These are phyloP conservation scores for Botrytis porri DNA, from an alignment of 2,329 filamentous ascomycete genomes.

Conservation along the genomic window DNA sequence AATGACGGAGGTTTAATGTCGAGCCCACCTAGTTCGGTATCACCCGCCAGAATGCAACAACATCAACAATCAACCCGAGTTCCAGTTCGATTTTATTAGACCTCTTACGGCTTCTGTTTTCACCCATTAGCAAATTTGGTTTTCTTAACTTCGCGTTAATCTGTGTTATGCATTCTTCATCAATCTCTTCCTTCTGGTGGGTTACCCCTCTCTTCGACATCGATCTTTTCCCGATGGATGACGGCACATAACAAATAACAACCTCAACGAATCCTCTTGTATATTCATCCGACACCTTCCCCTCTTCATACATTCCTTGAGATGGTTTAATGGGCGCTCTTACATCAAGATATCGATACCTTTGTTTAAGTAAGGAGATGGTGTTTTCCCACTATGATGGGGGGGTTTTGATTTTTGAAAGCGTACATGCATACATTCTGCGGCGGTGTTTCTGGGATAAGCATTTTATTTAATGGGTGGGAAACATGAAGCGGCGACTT, in stretches of 20 bases:
- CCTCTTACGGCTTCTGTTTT: slow-evolving; percentile 25
- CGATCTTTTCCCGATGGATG: slow-evolving; percentile 33
- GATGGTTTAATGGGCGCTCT: slow-evolving; percentile 33
- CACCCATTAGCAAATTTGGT: slow-evolving; percentile 27
- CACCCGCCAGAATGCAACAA: slow-evolving; percentile 57
- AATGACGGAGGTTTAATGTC: slow-evolving; percentile 84
- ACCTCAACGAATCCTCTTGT: slow-evolving; percentile 39
- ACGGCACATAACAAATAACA: slow-evolving; percentile 27
- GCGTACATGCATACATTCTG: slow-evolving; percentile 38
- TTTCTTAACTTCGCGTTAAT: slow-evolving; percentile 32
- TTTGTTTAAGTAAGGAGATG: slow-evolving; percentile 35
- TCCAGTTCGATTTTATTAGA: slow-evolving; percentile 35
- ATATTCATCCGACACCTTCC: slow-evolving; percentile 34
- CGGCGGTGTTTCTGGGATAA: slow-evolving; percentile 36
- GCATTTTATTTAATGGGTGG: slow-evolving; percentile 37
- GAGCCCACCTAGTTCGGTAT: slow-evolving; percentile 76
- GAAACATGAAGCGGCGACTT: slow-evolving; percentile 39
- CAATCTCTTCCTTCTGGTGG: slow-evolving; percentile 35
- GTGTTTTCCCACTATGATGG: slow-evolving; percentile 32
- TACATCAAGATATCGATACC: slow-evolving; percentile 39
- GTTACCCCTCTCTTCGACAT: slow-evolving; percentile 35
- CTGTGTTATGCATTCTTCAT: slow-evolving; percentile 34
- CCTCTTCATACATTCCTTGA: slow-evolving; percentile 35
- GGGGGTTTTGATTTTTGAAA: slow-evolving; percentile 36
- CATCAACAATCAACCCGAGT: slow-evolving; percentile 22